Percentiles rank a stretch among this genome's conserved stretches.
Conservation (phyloP, 345 rosid species). For the Lepidium sativum region DNA sequence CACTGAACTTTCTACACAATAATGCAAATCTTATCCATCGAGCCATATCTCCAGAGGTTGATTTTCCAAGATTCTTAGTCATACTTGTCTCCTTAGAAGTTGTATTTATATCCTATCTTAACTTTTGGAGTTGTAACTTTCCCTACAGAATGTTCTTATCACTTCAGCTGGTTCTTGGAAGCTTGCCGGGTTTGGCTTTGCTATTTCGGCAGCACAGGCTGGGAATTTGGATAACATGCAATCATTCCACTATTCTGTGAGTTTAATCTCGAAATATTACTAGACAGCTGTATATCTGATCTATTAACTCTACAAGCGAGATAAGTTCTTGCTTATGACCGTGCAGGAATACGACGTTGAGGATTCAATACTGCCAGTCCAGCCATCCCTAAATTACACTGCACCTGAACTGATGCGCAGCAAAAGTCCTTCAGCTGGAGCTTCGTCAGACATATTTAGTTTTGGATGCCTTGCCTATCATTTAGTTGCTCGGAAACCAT, state of each 20-base stretch:
- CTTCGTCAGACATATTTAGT: constrained; percentile 83
- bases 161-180: constrained; percentile 97
- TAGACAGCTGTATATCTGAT: not conserved
- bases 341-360: constrained; percentile 93
- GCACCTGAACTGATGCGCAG: constrained; percentile 91
- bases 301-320: not conserved
- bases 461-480: constrained; percentile 93
- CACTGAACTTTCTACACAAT: constrained; percentile 81
- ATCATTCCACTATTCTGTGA: constrained; percentile 84
- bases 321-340: not conserved
- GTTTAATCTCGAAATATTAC: constrained; percentile 17
- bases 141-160: constrained; percentile 70
- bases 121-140: constrained; percentile 1
- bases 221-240: constrained; percentile 47
- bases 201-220: constrained; percentile 56
- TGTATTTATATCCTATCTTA: not conserved
- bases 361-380: constrained; percentile 84
- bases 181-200: constrained; percentile 94
- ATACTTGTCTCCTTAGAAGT: not conserved
- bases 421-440: constrained; percentile 62
- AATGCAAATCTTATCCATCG: constrained; percentile 82
- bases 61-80: not conserved
- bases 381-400: constrained; percentile 84
- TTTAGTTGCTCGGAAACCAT: constrained; percentile 80
- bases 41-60: constrained; percentile 90